Conservation (phyloP, 495 filamentous ascomycete species). For the Hypoxylon subgilvum region DNA sequence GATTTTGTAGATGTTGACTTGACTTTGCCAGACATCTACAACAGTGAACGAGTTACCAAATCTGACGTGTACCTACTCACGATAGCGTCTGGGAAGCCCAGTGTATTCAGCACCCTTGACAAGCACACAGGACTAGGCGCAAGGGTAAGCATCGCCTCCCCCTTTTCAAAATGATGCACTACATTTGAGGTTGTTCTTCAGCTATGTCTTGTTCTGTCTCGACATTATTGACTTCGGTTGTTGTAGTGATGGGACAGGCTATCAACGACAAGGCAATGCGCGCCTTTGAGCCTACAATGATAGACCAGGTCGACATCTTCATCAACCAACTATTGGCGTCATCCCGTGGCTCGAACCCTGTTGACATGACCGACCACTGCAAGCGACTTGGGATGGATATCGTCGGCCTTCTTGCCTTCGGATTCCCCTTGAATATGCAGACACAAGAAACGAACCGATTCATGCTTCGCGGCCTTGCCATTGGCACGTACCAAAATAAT, state of each 20-base stretch:
- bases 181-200: no score
- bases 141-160: not conserved
- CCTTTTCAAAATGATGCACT: no score
- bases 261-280: constrained; percentile 21
- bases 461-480: not conserved
- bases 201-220: no score
- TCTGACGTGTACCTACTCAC: constrained; percentile 30
- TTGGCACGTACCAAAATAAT: constrained; percentile 6
- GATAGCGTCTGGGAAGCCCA: not conserved
- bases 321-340: constrained; percentile 30
- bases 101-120: constrained; percentile 16
- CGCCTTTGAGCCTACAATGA: constrained; percentile 34
- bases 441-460: constrained; percentile 12
- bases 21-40: constrained; percentile 47
- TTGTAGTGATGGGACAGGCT: constrained; percentile 18
- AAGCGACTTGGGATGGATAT: constrained; percentile 28
- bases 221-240: no score
- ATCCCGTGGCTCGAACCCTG: constrained; percentile 19
- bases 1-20: constrained; percentile 30
- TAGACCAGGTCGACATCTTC: constrained; percentile 29
- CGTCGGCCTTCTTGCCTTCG: constrained; percentile 31
- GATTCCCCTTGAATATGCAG: constrained; percentile 22
- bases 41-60: constrained; percentile 55
- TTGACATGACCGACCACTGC: constrained; percentile 19
- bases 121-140: constrained; percentile 12